Evolutionary conservation across 345 rosid genomes (phyloP).

Genomic region (Murraya paniculata): DNA sequence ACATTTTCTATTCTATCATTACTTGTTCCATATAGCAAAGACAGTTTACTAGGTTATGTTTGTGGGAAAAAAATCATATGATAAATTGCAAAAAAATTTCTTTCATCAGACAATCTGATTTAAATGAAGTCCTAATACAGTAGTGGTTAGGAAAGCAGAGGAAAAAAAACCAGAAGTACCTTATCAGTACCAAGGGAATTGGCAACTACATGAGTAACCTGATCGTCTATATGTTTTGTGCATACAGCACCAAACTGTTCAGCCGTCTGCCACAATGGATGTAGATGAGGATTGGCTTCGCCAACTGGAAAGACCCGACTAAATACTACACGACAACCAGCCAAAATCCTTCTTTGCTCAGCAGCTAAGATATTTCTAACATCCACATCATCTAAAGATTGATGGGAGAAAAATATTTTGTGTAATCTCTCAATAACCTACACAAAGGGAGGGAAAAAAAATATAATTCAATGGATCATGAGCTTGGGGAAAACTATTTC

Average conservation of each 20-base stretch:
- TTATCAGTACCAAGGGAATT: constrained; percentile 93
- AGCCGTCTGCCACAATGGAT: constrained; percentile 95
- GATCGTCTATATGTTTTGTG: constrained; percentile 81
- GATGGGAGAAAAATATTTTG: constrained; percentile 66
- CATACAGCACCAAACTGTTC: constrained; percentile 98
- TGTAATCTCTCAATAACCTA: constrained; percentile 94
- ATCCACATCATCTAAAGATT: constrained; percentile 74
- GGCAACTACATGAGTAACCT: constrained; percentile 97
- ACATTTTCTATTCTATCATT: background rate
- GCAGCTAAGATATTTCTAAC: constrained; percentile 83
- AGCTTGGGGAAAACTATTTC: background rate
- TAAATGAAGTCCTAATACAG: background rate
- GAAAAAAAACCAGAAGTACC: constrained; percentile 38
- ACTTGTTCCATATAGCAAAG: background rate
- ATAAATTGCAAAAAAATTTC: background rate
- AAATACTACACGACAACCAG: constrained; percentile 83
- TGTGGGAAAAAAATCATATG: background rate
- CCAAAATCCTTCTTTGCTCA: constrained; percentile 82
- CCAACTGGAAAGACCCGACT: constrained; percentile 95
- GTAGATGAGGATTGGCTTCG: constrained; percentile 89
- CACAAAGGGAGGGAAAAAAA: constrained; percentile 5
- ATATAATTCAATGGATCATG: background rate
- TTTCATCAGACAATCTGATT: background rate
- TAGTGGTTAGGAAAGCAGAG: background rate
- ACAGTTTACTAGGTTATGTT: background rate